Evolutionary conservation across 441 rosid species (phyloP).

Genomic region (Francoa sonchifolia): DNA sequence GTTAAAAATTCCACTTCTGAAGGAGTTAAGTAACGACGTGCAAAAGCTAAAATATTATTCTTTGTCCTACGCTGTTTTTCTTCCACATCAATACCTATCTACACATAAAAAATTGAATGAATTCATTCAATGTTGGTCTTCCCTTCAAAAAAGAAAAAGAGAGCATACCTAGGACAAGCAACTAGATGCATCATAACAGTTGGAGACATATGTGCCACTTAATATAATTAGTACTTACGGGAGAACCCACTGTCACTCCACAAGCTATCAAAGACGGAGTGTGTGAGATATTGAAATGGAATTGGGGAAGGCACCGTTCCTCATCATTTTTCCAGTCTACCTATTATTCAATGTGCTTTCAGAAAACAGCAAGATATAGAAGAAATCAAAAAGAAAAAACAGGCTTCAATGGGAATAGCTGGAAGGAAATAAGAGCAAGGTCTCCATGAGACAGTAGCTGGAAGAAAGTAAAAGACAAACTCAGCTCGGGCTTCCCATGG

Average conservation of each 20-base stretch:
- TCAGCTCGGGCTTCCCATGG: slow-evolving; percentile 93
- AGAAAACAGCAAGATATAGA: slow-evolving; percentile 8
- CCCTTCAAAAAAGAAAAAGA: not conserved
- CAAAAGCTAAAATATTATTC: slow-evolving; percentile 43
- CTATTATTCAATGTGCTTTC: slow-evolving; percentile 21
- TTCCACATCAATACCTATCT: slow-evolving; percentile 90
- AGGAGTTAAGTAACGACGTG: slow-evolving; percentile 49
- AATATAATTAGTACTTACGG: slow-evolving; percentile 23
- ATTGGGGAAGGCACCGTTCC: slow-evolving; percentile 19
- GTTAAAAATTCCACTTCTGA: slow-evolving; percentile 45
- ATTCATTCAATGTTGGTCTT: slow-evolving; percentile 5
- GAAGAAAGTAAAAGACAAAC: slow-evolving; percentile 2
- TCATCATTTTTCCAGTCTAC: slow-evolving; percentile 45
- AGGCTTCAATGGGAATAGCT: not conserved
- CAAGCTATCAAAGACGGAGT: slow-evolving; percentile 76
- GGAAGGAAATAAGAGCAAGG: not conserved
- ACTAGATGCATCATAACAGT: not conserved
- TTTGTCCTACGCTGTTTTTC: slow-evolving; percentile 53
- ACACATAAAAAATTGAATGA: slow-evolving; percentile 14
- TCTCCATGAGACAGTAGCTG: not conserved
- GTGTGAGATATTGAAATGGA: slow-evolving; percentile 84
- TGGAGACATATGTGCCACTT: not conserved
- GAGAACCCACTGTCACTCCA: slow-evolving; percentile 31
- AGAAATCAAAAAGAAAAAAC: not conserved
- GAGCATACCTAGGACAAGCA: not conserved